Evolutionary conservation across 495 filamentous ascomycete species (phyloP), one percentile per base, ranked within the genome.

Genomic region (Neurospora tetrasperma): DNA sequence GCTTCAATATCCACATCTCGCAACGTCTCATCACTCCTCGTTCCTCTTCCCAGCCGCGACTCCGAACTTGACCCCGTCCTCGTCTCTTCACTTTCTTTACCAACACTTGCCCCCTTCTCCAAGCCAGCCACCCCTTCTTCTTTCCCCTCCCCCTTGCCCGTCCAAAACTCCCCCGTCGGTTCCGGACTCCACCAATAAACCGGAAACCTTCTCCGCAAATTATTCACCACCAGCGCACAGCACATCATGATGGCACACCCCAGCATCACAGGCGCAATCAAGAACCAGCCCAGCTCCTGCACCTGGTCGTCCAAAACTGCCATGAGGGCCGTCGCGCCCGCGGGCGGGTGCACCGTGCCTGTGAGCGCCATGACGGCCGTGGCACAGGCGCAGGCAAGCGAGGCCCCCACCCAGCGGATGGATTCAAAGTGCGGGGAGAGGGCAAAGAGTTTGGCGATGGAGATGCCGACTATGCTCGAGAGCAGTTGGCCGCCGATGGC

Each of bases 251-350:
- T 75, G 1, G 75, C 77, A 46, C 86, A 87, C 0, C 89, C 90
- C 41, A 95, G 81, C 73, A 92, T 73, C 42, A 96, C 86, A 7
- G 94, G 80, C 0, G 89, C 86, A 5, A 96, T 79, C 42, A 96
- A 80, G 44, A 86, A 88, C 93, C 93, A 97, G 6, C 92, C 93
- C 70, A 97, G 80, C 1, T 76, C 78, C 18, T 85, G 82, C 0
- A 90, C 81, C 1, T 81, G 79, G 1, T 86, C 76, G 68, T 91
- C 87, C 0, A 90, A 86, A 3, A 91, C 92, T 0, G 92, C 92
- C 23, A 97, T 82, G 2, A 98, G 81, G 0, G 94, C 93, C 0
- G 93, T 96, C 4, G 94, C 94, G 9, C 94, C 94, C 0, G 93
- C 94, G 0, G 94, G 94, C 7, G 94, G 94, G 77, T 98, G 92